Conservation (phyloP, 495 filamentous ascomycete species). For the Jackrogersella multiformis region DNA sequence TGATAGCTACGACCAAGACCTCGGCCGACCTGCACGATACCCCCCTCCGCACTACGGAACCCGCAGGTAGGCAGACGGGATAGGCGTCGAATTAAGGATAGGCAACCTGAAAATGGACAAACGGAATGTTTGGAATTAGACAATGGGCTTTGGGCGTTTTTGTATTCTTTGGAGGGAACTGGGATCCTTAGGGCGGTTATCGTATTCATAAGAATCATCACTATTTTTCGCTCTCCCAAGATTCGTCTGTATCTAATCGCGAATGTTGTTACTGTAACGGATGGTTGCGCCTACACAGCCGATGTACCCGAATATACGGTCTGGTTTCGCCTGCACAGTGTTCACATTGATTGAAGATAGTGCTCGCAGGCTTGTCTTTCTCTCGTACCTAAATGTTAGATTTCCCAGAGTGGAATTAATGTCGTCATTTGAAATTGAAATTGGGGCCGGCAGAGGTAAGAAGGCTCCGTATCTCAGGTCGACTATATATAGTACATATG, state of each 20-base stretch:
- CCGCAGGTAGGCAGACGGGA: slow-evolving; percentile 16
- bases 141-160: slow-evolving; percentile 27
- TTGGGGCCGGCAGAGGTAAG: neutral
- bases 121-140: slow-evolving; percentile 19
- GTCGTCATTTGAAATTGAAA: neutral
- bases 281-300: neutral
- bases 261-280: too few species aligned
- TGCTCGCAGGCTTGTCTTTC: neutral
- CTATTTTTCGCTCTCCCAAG: slow-evolving; percentile 1
- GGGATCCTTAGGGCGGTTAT: slow-evolving; percentile 10
- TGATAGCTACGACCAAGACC: neutral
- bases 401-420: neutral
- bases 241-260: neutral
- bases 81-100: slow-evolving; percentile 10
- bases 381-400: neutral
- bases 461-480: too few species aligned
- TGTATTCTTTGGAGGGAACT: slow-evolving; percentile 2
- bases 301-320: neutral
- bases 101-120: slow-evolving; percentile 19
- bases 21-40: slow-evolving; percentile 34
- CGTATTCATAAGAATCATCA: slow-evolving; percentile 30
- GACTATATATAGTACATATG: too few species aligned
- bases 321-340: neutral
- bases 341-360: neutral
- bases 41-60: slow-evolving; percentile 22